Evolutionary conservation across 495 filamentous ascomycete species (phyloP), one percentile per base, ranked within the genome.

Genomic region (Penicillium riverlandense): DNA sequence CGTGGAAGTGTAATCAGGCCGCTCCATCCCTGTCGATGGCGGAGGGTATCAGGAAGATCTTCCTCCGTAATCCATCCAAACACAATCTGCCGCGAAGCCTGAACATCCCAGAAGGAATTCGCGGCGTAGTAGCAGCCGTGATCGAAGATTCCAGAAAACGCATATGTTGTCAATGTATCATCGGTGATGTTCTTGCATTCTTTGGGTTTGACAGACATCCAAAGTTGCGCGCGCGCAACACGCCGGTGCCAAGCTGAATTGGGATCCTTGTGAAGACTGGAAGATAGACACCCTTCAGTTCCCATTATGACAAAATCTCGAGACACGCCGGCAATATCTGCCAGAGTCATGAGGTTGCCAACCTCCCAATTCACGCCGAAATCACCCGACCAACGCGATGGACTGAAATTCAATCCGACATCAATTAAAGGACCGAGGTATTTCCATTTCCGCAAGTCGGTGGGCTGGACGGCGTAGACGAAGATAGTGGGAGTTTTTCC

Each of bases 331-430:
- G 63, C 66, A n/a, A 58, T 50, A 7, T 60, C 53, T 6, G 49
- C 39, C 12, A 80, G 54, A 0, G 69, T 68, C 38, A 72, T 67
- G 41, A 76, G 65, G 28, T 73, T 76, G 7, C 62, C 61, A n/a
- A 79, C 74, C 53, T 81, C 77, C 59, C 78, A 80, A 54, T 80
- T 82, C 39, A 70, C 72, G 0, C 70, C 75, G 33, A 73, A 67
- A n/a, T 70, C 64, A 4, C 74, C 72, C 0, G 74, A 70, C 66
- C 66, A 70, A 32, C 63, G 57, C 4, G 65, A 75, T 35, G 63
- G 59, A 10, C 63, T 52, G 34, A 71, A 52, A 45, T 77, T 76
- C 28, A 63, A 59, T 13, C 66, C 61, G 3, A 67, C 53, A 37
- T 69, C 57, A 49, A 70, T 60, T 44, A 82, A 50, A 1, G 64